These are phyloP conservation scores for Speleostelium caveatum DNA, from an alignment of 78 protist species.

Conservation along the genomic window DNA sequence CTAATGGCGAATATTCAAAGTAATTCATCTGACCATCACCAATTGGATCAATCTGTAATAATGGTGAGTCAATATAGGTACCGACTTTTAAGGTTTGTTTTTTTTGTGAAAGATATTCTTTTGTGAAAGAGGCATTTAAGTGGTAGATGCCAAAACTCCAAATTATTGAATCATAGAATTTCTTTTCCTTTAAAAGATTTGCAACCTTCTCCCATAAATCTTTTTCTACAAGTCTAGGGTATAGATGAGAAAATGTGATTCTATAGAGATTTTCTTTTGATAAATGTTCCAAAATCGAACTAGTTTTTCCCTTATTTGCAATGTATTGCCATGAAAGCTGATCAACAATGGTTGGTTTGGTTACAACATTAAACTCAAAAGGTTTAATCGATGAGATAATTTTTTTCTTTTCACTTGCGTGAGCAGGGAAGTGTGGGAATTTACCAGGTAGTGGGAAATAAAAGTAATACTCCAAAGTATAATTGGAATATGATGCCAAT, in stretches of 20 bases:
- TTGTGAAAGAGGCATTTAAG: background rate
- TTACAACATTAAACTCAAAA: slow-evolving; percentile 52
- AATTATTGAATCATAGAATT: slow-evolving; percentile 2
- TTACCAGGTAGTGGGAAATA: slow-evolving; percentile 69
- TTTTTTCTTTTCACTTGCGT: slow-evolving; percentile 24
- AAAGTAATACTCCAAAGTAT: slow-evolving; percentile 40
- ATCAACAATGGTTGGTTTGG: slow-evolving; percentile 45
- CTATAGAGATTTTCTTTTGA: slow-evolving; percentile 37
- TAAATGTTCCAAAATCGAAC: slow-evolving; percentile 33
- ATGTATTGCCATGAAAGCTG: slow-evolving; percentile 77
- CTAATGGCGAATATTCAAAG: slow-evolving; percentile 73
- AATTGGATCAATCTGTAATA: slow-evolving; percentile 14
- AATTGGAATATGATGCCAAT: slow-evolving; percentile 30
- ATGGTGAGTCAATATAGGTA: slow-evolving; percentile 8
- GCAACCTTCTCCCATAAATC: slow-evolving; percentile 34
- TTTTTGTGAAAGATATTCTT: slow-evolving; percentile 9
- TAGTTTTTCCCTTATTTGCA: slow-evolving; percentile 30
- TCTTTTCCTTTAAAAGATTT: slow-evolving; percentile 6
- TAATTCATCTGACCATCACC: background rate
- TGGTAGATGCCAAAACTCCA: slow-evolving; percentile 54
- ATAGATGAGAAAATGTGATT: slow-evolving; percentile 1
- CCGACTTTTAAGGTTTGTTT: background rate
- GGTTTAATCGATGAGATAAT: slow-evolving; percentile 47
- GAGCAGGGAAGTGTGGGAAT: slow-evolving; percentile 70
- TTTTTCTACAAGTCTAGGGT: slow-evolving; percentile 10